Conservation (phyloP, 2,329 filamentous ascomycete genomes). For the Trichophyton rubrum region DNA sequence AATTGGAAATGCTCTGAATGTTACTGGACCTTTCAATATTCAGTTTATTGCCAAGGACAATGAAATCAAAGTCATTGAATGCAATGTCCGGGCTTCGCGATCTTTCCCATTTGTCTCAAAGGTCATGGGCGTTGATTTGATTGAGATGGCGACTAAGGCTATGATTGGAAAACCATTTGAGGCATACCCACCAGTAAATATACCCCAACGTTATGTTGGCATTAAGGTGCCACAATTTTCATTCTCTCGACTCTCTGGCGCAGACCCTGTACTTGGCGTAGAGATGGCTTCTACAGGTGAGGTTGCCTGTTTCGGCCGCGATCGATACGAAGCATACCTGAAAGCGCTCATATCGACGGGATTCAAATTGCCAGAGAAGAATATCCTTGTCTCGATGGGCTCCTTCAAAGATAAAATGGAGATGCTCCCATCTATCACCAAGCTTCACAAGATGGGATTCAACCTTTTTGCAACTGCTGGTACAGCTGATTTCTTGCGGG, state of each 20-base stretch:
- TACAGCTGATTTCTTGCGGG: conserved; percentile 90
- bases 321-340: conserved; percentile 96
- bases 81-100: conserved; percentile 89
- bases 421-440: conserved; percentile 84
- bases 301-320: conserved; percentile 87
- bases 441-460: conserved; percentile 81
- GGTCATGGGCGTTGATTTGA: conserved; percentile 93
- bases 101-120: conserved; percentile 98
- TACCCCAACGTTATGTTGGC: conserved; percentile 74
- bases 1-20: conserved; percentile 85
- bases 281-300: conserved; percentile 99
- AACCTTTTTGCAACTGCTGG: conserved; percentile 93
- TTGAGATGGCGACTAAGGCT: conserved; percentile 96
- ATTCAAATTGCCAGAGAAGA: conserved; percentile 91
- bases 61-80: conserved; percentile 99
- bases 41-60: conserved; percentile 99
- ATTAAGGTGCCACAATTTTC: conserved; percentile 99
- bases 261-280: conserved; percentile 90
- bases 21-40: conserved; percentile 96
- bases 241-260: conserved; percentile 91
- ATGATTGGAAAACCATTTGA: conserved; percentile 75
- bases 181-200: conserved; percentile 65
- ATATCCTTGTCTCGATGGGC: conserved; percentile 88
- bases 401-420: conserved; percentile 97
- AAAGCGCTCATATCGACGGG: conserved; percentile 93